phyloP scores from a whole-genome alignment of 169 alveolate species.

The Eimeria maxima region DNA sequence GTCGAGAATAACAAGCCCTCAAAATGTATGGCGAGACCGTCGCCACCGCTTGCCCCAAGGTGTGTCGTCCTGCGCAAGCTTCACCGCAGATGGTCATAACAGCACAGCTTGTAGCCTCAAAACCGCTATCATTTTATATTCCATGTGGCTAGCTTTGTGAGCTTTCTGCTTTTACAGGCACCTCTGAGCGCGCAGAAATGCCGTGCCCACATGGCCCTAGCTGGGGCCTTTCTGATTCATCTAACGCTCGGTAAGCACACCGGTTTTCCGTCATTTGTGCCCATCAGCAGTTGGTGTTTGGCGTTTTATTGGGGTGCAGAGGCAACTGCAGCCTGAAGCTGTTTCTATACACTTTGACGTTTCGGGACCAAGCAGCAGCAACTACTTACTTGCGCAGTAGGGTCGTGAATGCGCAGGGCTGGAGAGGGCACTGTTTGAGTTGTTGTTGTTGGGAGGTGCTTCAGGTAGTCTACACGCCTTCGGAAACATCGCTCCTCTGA shows the following conservation, averaged over 20 bases:
- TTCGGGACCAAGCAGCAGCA: background rate
- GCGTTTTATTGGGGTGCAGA: background rate
- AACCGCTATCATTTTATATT: background rate
- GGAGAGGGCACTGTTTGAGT: background rate
- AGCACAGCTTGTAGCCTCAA: no score
- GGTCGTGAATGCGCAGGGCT: background rate
- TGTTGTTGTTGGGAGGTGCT: background rate
- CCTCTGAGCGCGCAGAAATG: conserved; percentile 47
- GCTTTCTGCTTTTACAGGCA: background rate
- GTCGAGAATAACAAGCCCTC: background rate
- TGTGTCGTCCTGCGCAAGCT: background rate
- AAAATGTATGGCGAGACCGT: conserved; percentile 75
- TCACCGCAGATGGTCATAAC: background rate
- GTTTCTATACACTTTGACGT: background rate
- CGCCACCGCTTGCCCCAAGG: conserved; percentile 68
- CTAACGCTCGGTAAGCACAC: conserved; percentile 59
- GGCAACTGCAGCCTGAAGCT: background rate
- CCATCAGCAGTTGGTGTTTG: background rate
- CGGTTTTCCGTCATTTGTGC: background rate
- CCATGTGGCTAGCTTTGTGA: background rate
- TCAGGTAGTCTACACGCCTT: conserved; percentile 70
- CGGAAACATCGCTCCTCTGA: conserved; percentile 71
- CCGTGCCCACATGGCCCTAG: conserved; percentile 73
- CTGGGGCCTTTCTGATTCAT: conserved; percentile 72
- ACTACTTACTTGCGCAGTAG: background rate